A percentile compares a stretch with the other conserved stretches of the same genome.
Evolutionary conservation across 2,329 filamentous ascomycete species (phyloP).

Genomic region (Torrubiella hemipterigena): DNA sequence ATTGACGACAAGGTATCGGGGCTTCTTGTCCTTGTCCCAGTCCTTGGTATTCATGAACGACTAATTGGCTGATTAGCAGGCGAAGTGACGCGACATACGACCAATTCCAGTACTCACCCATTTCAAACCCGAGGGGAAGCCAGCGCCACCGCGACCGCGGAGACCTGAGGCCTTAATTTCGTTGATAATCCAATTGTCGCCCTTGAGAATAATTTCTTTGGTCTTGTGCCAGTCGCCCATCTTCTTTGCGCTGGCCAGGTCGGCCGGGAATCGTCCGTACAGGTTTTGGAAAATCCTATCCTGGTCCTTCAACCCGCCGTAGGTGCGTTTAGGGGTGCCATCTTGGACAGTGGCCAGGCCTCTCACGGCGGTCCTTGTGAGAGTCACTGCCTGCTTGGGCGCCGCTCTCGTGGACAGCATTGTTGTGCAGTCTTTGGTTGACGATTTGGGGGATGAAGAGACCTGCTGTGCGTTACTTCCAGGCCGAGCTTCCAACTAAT

Average conservation of each 20-base stretch:
- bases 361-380: constrained; percentile 40
- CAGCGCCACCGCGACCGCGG: constrained; percentile 89
- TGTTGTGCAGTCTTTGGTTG: constrained; percentile 19
- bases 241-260: constrained; percentile 89
- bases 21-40: constrained; percentile 96
- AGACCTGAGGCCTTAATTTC: constrained; percentile 96
- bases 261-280: constrained; percentile 83
- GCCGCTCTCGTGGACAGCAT: constrained; percentile 34
- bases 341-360: constrained; percentile 75
- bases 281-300: constrained; percentile 99
- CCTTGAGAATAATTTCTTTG: constrained; percentile 95
- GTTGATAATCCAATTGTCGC: constrained; percentile 96
- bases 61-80: constrained; percentile 31
- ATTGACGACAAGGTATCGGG: constrained; percentile 94
- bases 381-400: constrained; percentile 23
- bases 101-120: constrained; percentile 75
- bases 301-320: constrained; percentile 87
- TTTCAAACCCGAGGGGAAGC: constrained; percentile 97
- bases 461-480: constrained; percentile 22
- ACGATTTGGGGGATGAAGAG: constrained; percentile 16
- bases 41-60: constrained; percentile 99
- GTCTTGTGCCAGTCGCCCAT: constrained; percentile 99
- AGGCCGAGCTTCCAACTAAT: constrained; percentile 15
- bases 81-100: too few relatives aligned
- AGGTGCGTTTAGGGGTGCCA: constrained; percentile 54